Base-by-base conservation (phyloP, 805 yeast species). In the Candida nanaspora region DNA sequence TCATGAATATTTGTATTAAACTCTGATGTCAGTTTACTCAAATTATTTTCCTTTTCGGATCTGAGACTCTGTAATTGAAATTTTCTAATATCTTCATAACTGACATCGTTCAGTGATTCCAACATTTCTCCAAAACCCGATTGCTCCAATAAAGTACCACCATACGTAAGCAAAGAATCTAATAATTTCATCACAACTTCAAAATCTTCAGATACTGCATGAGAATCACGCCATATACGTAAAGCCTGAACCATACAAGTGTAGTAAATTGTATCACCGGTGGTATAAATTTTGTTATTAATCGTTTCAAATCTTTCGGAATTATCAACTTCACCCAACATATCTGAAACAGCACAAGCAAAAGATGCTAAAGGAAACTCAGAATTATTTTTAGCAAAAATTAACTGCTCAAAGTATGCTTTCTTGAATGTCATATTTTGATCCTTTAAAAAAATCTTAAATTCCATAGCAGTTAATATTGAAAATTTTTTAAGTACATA, bases 211-310 rank as follows among this genome's bases (percentile, higher is more conserved):
- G 49, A 46, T 36, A 66, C 66, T 1, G 86, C 82, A 30, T 67
- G 66, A 1, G 89, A 74, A 38, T 69, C 74, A 45, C 72, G 75
- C 91, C 93, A 84, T 33, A 82, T 63, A 32, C 70, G 68, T 48
- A 82, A 62, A 41, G 80, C 69, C 45, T 74, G 74, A 30, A 69
- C 66, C 72, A 82, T 73, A 16, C 80, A 68, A 27, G 68, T 64
- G 52, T 72, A 78, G 38, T 77, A 74, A 52, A 84, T 60, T 21
- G 72, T 49, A 41, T 74, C 80, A 31, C 47, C 48, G 69, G 82
- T 76, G 38, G 68, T 61, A 45, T 69, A 69, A 33, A 72, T 62
- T 19, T 66, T 59, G 14, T 56, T 55, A 33, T 61, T 63, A 34
- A 78, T 57, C 20, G 55, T 56, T 1, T 73, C 70, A 49, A 64